phyloP scores from a whole-genome alignment of 495 filamentous ascomycete genomes.

The Penicillium dipodomyicola region DNA sequence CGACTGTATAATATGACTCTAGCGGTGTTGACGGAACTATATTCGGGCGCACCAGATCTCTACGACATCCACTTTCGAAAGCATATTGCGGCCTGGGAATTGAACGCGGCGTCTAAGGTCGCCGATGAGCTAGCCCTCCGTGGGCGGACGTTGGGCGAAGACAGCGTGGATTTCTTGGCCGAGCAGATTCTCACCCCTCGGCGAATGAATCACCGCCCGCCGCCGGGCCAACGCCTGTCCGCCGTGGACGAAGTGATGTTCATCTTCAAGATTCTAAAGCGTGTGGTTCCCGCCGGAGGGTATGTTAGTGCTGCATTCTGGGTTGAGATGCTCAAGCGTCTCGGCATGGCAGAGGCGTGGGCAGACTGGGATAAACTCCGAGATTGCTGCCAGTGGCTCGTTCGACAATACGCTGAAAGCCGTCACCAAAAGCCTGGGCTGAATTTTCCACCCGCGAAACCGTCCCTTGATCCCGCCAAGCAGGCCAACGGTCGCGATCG shows the following conservation, averaged over 20 bases:
- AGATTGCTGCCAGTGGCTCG: conserved; percentile 45
- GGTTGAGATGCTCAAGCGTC: conserved; percentile 43
- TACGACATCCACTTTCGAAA: conserved; percentile 47
- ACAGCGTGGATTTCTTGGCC: conserved; percentile 41
- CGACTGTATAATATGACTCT: conserved; percentile 54
- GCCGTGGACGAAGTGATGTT: conserved; percentile 33
- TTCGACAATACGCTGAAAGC: conserved; percentile 33
- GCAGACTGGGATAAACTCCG: conserved; percentile 36
- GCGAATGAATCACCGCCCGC: conserved; percentile 26
- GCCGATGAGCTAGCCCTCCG: conserved; percentile 38
- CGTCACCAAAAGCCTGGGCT: conserved; percentile 1
- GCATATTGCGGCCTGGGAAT: conserved; percentile 38
- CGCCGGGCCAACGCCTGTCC: conserved; percentile 15
- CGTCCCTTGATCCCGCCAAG: neutral
- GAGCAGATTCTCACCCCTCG: conserved; percentile 34
- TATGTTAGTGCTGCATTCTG: conserved; percentile 36
- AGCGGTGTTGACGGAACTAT: conserved; percentile 43
- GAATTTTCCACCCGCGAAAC: conserved; percentile 1
- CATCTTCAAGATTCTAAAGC: conserved; percentile 36
- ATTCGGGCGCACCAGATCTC: conserved; percentile 27
- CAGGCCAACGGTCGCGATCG: conserved; percentile 11
- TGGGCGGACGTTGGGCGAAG: conserved; percentile 23
- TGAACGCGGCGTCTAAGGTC: conserved; percentile 32
- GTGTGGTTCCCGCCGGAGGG: conserved; percentile 31
- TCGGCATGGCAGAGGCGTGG: conserved; percentile 34